These are phyloP conservation scores for Prototheca stagnorum DNA, from an alignment of 163 green algal species.

Conservation along the genomic window DNA sequence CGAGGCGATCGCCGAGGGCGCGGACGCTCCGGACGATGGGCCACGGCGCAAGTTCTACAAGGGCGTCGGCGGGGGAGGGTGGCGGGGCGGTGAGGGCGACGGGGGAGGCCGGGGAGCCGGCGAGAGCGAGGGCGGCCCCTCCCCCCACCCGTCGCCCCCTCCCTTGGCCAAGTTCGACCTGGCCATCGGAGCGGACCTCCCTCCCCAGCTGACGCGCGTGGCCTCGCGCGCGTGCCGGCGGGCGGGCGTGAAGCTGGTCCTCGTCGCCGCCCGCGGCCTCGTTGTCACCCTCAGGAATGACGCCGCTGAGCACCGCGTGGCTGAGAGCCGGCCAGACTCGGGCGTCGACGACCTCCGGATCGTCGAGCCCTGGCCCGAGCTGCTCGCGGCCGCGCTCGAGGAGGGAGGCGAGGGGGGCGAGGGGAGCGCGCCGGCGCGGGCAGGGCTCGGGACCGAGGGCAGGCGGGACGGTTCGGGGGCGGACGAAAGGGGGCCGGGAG, in stretches of 20 bases:
- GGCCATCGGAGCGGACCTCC: slow-evolving; percentile 77
- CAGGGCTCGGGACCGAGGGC: too few species aligned
- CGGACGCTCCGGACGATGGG: slow-evolving; percentile 62
- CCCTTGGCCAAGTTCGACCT: slow-evolving; percentile 80
- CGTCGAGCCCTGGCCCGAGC: slow-evolving; percentile 61
- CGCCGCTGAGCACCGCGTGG: slow-evolving; percentile 57
- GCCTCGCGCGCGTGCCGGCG: slow-evolving; percentile 54
- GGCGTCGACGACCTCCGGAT: slow-evolving; percentile 64
- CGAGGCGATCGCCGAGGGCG: too few species aligned
- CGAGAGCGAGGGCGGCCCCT: too few species aligned
- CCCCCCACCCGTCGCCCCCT: too few species aligned
- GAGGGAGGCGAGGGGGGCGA: slow-evolving; percentile 60
- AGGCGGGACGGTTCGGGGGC: too few species aligned
- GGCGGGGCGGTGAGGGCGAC: too few species aligned
- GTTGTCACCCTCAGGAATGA: slow-evolving; percentile 53
- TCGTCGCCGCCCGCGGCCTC: slow-evolving; percentile 64
- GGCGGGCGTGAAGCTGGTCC: slow-evolving; percentile 41
- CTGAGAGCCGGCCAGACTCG: slow-evolving; percentile 85
- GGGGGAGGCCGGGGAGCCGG: too few species aligned
- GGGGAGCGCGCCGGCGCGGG: slow-evolving; percentile 59
- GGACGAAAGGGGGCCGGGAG: too few species aligned
- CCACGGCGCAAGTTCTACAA: slow-evolving; percentile 45
- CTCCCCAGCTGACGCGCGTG: slow-evolving; percentile 30
- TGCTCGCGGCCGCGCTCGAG: slow-evolving; percentile 30
- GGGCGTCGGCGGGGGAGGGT: too few species aligned